Conservation (phyloP, 73 alveolate species). For the Effrenium voratum region DNA sequence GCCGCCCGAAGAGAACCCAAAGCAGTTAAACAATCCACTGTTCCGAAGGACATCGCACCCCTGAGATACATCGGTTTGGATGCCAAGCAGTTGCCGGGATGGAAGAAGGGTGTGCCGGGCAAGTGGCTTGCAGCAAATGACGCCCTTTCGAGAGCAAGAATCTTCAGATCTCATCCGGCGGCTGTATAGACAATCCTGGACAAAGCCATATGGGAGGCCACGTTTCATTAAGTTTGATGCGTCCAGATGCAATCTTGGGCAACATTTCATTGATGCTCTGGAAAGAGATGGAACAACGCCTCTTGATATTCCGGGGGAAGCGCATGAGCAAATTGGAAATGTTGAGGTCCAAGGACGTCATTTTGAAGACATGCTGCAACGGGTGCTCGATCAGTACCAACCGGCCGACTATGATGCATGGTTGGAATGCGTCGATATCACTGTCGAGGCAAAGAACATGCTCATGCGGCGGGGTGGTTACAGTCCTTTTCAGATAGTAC, state of each 20-base stretch:
- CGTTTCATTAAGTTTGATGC: conserved; percentile 3
- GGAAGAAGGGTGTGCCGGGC: conserved; percentile 13
- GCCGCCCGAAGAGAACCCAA: background rate
- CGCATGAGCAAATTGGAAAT: conserved; percentile 10
- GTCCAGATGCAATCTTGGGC: conserved; percentile 21
- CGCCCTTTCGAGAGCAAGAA: background rate
- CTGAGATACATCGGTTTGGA: background rate
- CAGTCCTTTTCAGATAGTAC: background rate
- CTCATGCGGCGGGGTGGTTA: background rate
- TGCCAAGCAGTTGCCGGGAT: background rate
- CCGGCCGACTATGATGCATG: background rate
- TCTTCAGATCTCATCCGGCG: background rate
- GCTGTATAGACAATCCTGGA: background rate
- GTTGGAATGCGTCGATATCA: conserved; percentile 6
- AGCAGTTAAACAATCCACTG: background rate
- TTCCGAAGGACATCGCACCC: background rate
- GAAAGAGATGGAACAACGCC: background rate
- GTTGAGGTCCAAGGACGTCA: conserved; percentile 1
- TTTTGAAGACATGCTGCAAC: background rate
- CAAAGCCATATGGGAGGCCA: background rate
- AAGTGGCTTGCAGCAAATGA: background rate
- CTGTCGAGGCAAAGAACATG: background rate
- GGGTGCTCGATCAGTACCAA: background rate
- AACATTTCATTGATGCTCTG: background rate
- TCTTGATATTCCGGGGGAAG: background rate